Conservation (phyloP, 2,329 filamentous ascomycete species). For the Nemania serpens region DNA sequence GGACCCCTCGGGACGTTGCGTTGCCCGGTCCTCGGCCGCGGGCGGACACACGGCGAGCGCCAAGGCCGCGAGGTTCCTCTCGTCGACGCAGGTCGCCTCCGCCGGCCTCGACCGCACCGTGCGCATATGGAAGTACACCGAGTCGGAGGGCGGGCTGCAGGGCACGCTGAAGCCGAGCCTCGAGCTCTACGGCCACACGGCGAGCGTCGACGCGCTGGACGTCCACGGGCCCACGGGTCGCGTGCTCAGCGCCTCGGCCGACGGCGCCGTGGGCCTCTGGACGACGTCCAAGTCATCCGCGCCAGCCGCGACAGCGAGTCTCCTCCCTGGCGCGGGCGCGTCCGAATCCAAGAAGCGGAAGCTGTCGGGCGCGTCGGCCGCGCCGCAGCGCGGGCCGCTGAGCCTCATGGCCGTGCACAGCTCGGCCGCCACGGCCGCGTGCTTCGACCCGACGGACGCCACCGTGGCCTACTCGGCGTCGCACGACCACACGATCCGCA, state of each 20-base stretch:
- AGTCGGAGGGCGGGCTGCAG: conserved; percentile 64
- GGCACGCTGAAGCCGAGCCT: conserved; percentile 71
- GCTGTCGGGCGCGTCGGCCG: conserved; percentile 57
- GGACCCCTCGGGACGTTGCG: conserved; percentile 84
- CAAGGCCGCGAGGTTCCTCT: conserved; percentile 84
- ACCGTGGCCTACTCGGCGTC: conserved; percentile 92
- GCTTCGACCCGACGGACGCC: conserved; percentile 83
- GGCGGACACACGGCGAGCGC: conserved; percentile 69
- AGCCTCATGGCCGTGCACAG: conserved; percentile 74
- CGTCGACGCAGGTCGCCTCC: conserved; percentile 77
- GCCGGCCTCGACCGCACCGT: conserved; percentile 84
- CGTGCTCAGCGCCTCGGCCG: conserved; percentile 83
- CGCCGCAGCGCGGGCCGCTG: conserved; percentile 78
- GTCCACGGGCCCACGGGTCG: conserved; percentile 74
- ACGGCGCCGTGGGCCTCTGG: conserved; percentile 88
- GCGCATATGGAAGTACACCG: conserved; percentile 85
- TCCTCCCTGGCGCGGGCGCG: conserved; percentile 69
- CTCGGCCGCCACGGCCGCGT: conserved; percentile 74
- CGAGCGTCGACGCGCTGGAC: conserved; percentile 73
- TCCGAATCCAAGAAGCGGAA: conserved; percentile 78
- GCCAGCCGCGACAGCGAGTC: conserved; percentile 70
- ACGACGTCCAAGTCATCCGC: conserved; percentile 76
- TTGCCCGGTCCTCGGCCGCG: conserved; percentile 76
- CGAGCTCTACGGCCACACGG: conserved; percentile 83
- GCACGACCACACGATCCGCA: conserved; percentile 88